These are phyloP conservation scores for Auricularia sp. DNA, from an alignment of 768 basidiomycete species.

Conservation along the genomic window DNA sequence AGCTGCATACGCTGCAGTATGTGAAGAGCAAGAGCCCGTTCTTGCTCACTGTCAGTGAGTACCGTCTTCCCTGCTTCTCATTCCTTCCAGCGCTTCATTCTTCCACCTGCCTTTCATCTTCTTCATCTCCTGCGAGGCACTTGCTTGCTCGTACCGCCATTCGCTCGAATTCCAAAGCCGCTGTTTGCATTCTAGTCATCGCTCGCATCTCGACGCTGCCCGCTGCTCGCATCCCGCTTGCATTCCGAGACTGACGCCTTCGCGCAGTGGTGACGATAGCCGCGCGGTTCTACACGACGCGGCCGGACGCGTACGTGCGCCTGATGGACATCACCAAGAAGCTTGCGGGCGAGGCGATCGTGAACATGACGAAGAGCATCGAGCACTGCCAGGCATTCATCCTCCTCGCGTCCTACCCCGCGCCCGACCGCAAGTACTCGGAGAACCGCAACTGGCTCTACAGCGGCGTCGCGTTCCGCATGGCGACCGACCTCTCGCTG, in stretches of 20 bases:
- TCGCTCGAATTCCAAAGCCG: no score
- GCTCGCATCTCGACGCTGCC: no score
- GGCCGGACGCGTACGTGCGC: slow-evolving; percentile 44
- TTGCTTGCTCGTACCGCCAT: no score
- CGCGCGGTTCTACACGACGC: slow-evolving; percentile 49
- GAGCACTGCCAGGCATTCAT: slow-evolving; percentile 77
- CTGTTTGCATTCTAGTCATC: no score
- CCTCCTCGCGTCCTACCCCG: slow-evolving; percentile 54
- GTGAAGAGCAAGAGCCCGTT: slow-evolving; percentile 30
- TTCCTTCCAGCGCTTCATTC: background rate
- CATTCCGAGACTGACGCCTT: slow-evolving; percentile 7
- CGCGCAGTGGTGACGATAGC: slow-evolving; percentile 54
- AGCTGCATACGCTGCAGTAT: slow-evolving; percentile 29
- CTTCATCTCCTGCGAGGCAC: background rate
- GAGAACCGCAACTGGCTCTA: slow-evolving; percentile 68
- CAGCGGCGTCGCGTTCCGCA: slow-evolving; percentile 58
- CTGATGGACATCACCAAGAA: slow-evolving; percentile 56
- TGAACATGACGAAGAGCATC: slow-evolving; percentile 55
- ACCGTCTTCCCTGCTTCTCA: background rate
- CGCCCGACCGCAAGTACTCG: slow-evolving; percentile 53
- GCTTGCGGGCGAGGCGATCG: slow-evolving; percentile 49
- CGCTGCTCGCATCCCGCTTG: background rate
- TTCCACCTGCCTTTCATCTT: background rate
- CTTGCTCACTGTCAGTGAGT: slow-evolving; percentile 21
- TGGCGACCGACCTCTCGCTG: slow-evolving; percentile 64